Base-by-base conservation (phyloP, 805 yeast genomes). In the Monosporozyma yasuniensis region DNA sequence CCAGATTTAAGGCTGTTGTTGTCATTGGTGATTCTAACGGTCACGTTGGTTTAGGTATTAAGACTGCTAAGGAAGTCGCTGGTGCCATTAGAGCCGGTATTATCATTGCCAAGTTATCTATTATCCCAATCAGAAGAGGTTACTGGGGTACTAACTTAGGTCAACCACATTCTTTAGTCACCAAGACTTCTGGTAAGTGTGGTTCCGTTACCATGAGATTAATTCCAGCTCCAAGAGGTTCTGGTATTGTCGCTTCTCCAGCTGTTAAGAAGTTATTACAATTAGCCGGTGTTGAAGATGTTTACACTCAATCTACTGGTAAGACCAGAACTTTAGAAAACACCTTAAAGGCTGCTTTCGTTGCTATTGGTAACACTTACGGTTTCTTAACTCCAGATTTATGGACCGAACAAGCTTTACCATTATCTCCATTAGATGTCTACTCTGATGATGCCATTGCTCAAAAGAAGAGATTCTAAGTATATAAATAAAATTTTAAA, bases 191-290 rank as follows among this genome's bases (percentile, higher is more conserved):
- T 65, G 99, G 99, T 81, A 93, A 91, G 89, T 93, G 98, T 82
- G 99, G 99, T 84, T 91, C 98, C 77, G 98, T 93, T 72, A 75
- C 84, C 60, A 96, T 91, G 65, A 89, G 99, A 84, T 84, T 93
- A 73, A 90, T 93, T 73, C 99, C 99, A 77, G 99, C 99, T 65
- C 98, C 99, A 84, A 93, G 99, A 84, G 99, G 99, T 91, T 89
- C 96, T 75, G 98, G 97, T 86, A 87, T 93, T 72, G 96, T 93
- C 68, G 99, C 99, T 72, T 93, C 99, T 67, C 98, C 99, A 75
- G 96, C 96, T 65, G 98, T 93, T 75, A 91, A 90, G 87, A 89
- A 89, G 80, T 84, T 93, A 77, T 80, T 93, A 80, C 96, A 91
- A 81, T 87, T 93, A 74, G 99, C 97, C 72, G 99, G 99, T 87